Percentiles rank a stretch among this genome's conserved stretches.
phyloP scores from a whole-genome alignment of 805 yeast genomes.

The Wickerhamiella slavikovae region DNA sequence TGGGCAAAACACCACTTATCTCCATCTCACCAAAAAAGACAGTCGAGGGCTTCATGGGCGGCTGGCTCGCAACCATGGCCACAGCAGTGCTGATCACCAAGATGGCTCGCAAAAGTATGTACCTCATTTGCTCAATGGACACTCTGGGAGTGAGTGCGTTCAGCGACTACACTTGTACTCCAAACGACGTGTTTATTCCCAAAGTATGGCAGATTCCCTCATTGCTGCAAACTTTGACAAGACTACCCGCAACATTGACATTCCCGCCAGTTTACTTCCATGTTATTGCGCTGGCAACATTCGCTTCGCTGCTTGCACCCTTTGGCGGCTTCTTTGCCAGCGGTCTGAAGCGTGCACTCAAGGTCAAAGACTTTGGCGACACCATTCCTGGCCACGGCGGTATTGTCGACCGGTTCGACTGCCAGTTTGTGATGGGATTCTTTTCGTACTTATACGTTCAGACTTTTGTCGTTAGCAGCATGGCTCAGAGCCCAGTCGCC shows the following conservation, averaged over 20 bases:
- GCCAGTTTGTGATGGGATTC: slow-evolving; percentile 95
- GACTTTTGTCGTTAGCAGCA: slow-evolving; percentile 66
- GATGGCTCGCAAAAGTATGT: slow-evolving; percentile 41
- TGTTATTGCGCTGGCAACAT: slow-evolving; percentile 66
- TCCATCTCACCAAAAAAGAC: slow-evolving; percentile 94
- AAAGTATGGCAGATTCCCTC: slow-evolving; percentile 61
- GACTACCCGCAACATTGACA: slow-evolving; percentile 15
- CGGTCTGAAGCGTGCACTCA: slow-evolving; percentile 91
- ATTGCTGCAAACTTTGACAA: slow-evolving; percentile 30
- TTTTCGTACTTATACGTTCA: slow-evolving; percentile 83
- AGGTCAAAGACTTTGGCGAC: slow-evolving; percentile 92
- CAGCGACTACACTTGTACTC: slow-evolving; percentile 48
- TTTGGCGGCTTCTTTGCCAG: slow-evolving; percentile 97
- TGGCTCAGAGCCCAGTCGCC: slow-evolving; percentile 1
- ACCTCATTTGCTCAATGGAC: slow-evolving; percentile 73
- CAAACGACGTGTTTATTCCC: slow-evolving; percentile 75
- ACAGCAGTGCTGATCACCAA: slow-evolving; percentile 50
- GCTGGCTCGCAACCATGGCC: slow-evolving; percentile 82
- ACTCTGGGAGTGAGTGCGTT: slow-evolving; percentile 35
- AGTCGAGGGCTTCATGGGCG: slow-evolving; percentile 92
- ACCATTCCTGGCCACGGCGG: slow-evolving; percentile 99
- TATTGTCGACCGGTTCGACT: slow-evolving; percentile 90
- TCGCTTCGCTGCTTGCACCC: slow-evolving; percentile 94
- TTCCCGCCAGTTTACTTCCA: slow-evolving; percentile 83
- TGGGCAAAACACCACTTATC: slow-evolving; percentile 81